These are phyloP conservation scores for Beauveria medogensis DNA, from an alignment of 2,329 filamentous ascomycete species.

Conservation along the genomic window DNA sequence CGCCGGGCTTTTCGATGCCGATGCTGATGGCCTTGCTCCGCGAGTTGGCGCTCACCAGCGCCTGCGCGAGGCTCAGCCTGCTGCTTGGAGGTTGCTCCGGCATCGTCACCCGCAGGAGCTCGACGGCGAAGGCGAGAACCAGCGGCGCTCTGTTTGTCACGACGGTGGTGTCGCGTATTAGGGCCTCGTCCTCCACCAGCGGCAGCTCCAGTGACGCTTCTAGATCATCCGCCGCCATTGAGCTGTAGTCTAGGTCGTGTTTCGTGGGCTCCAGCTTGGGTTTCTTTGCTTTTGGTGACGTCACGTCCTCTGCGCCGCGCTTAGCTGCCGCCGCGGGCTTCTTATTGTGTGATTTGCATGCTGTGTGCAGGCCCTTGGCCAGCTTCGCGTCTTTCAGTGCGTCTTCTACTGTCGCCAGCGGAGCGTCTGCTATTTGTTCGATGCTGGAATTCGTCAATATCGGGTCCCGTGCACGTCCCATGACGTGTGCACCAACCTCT, in stretches of 20 bases:
- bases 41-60: conserved; percentile 75
- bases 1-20: conserved; percentile 60
- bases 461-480: not conserved
- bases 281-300: conserved; percentile 21
- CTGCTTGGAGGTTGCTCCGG: conserved; percentile 80
- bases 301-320: conserved; percentile 19
- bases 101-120: conserved; percentile 71
- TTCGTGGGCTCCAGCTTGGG: conserved; percentile 26
- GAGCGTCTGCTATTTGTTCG: conserved; percentile 44
- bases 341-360: conserved; percentile 46
- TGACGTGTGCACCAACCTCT: conserved; percentile 38
- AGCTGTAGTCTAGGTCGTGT: conserved; percentile 30
- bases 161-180: conserved; percentile 49
- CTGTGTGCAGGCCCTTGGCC: conserved; percentile 42
- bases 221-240: conserved; percentile 45
- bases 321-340: conserved; percentile 20
- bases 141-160: conserved; percentile 76
- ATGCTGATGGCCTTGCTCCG: conserved; percentile 67
- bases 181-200: conserved; percentile 46
- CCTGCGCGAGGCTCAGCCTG: conserved; percentile 72
- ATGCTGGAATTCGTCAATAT: conserved; percentile 30
- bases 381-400: conserved; percentile 41
- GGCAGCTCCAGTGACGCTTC: conserved; percentile 57
- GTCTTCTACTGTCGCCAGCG: conserved; percentile 34
- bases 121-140: conserved; percentile 71